Evolutionary conservation across 2,329 filamentous ascomycete genomes (phyloP).

Genomic region (Metarhizium robertsii): DNA sequence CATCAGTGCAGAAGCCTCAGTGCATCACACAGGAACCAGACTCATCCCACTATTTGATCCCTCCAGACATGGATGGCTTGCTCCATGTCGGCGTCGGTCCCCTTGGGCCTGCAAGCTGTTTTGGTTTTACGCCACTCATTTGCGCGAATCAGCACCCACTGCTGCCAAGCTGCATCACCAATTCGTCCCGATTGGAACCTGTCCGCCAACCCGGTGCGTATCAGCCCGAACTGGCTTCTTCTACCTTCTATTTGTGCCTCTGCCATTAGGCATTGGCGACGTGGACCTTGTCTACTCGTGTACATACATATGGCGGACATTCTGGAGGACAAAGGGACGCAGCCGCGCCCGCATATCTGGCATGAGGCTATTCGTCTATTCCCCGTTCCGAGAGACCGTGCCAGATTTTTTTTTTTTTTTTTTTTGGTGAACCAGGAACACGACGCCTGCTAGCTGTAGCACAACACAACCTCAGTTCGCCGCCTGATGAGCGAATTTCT

Average conservation of each 20-base stretch:
- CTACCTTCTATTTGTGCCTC: not conserved
- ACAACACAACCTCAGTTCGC: not conserved
- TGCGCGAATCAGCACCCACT: not conserved
- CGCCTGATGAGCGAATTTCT: not conserved
- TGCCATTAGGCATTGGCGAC: too few relatives aligned
- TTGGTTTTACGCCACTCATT: not conserved
- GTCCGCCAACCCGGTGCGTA: not conserved
- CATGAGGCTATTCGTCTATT: not conserved
- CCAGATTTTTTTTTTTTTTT: not conserved
- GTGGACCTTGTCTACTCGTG: not conserved
- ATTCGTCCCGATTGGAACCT: not conserved
- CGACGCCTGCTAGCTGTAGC: not conserved
- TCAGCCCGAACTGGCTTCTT: not conserved
- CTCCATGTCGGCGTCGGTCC: too few relatives aligned
- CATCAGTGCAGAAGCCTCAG: too few relatives aligned
- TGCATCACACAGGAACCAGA: too few relatives aligned
- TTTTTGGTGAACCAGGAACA: not conserved
- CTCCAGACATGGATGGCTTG: not conserved
- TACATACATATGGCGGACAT: not conserved
- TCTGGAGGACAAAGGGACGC: not conserved
- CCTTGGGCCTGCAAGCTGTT: too few relatives aligned
- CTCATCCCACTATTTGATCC: not conserved
- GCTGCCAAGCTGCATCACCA: not conserved
- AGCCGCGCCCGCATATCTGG: not conserved
- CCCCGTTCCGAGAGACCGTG: not conserved